phyloP scores from a whole-genome alignment of 257 asterid species.

The Verbascum thapsus region DNA sequence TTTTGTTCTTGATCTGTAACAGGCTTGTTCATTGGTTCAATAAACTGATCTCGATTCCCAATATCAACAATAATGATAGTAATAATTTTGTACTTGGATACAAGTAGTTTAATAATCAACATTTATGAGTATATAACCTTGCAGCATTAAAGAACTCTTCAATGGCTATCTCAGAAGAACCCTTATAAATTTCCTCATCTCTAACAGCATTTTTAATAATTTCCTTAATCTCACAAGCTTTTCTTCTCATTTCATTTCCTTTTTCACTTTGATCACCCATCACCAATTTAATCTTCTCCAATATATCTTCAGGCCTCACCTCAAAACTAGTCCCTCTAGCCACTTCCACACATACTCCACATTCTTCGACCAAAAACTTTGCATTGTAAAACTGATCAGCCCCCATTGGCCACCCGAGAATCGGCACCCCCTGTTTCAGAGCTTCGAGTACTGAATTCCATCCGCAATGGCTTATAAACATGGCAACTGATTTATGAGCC shows the following conservation, averaged over 20 bases:
- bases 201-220: constrained; percentile 30
- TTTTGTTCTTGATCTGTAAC: background rate
- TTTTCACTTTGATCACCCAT: constrained; percentile 42
- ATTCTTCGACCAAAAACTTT: constrained; percentile 46
- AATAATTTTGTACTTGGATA: too few relatives aligned
- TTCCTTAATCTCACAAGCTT: constrained; percentile 37
- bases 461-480: constrained; percentile 53
- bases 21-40: background rate
- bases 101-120: too few relatives aligned
- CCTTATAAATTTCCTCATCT: constrained; percentile 39
- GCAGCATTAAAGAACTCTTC: constrained; percentile 43
- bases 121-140: background rate
- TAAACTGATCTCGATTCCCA: background rate
- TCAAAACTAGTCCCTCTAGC: constrained; percentile 57
- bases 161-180: constrained; percentile 46
- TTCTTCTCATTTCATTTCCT: constrained; percentile 38
- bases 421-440: constrained; percentile 45
- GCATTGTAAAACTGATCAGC: constrained; percentile 61
- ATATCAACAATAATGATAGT: too few relatives aligned
- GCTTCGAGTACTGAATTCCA: constrained; percentile 68
- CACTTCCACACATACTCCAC: constrained; percentile 55
- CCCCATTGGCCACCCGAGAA: constrained; percentile 59
- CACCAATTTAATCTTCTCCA: constrained; percentile 49
- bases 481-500: constrained; percentile 41
- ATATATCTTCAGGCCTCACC: constrained; percentile 42